phyloP scores from a whole-genome alignment of 2,329 filamentous ascomycete species.

The Neodidymelliopsis sp. region DNA sequence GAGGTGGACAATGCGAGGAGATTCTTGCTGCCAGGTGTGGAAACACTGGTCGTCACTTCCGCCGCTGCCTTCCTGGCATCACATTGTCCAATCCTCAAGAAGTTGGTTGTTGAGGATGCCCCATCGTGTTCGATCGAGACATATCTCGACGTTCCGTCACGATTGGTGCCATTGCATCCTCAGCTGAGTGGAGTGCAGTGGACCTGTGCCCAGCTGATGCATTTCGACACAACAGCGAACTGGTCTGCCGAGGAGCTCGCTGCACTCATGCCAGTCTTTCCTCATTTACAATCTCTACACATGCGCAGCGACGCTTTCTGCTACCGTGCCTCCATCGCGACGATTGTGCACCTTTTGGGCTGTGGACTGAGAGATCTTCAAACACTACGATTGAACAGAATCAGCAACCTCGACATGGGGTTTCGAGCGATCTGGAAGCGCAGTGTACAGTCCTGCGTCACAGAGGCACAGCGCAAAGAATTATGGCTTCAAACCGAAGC shows the following conservation, averaged over 20 bases:
- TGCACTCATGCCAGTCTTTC: conserved; percentile 16
- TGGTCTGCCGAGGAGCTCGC: conserved; percentile 23
- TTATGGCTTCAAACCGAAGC: conserved; percentile 25
- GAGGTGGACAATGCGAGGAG: not conserved
- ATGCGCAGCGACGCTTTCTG: conserved; percentile 26
- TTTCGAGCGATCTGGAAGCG: conserved; percentile 27
- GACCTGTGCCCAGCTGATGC: conserved; percentile 3
- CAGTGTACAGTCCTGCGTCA: conserved; percentile 16
- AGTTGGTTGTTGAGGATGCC: conserved; percentile 18
- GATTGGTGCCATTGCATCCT: conserved; percentile 9
- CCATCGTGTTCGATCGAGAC: conserved; percentile 22
- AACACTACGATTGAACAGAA: conserved; percentile 19
- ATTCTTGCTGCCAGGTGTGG: conserved; percentile 14
- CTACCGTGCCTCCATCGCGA: conserved; percentile 21
- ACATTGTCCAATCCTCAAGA: conserved; percentile 20
- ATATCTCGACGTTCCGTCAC: conserved; percentile 15
- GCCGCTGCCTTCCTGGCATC: conserved; percentile 19
- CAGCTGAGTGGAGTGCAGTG: not conserved
- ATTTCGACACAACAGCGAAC: conserved; percentile 21
- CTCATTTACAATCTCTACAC: conserved; percentile 10
- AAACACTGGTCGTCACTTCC: conserved; percentile 16
- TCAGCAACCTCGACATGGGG: conserved; percentile 24
- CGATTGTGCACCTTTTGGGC: conserved; percentile 16
- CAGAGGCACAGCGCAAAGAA: conserved; percentile 13
- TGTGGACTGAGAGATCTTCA: conserved; percentile 11